Percentiles rank a stretch among this genome's conserved stretches.
Conservation (phyloP, 306 rosid genomes). For the Vigna mungo region DNA sequence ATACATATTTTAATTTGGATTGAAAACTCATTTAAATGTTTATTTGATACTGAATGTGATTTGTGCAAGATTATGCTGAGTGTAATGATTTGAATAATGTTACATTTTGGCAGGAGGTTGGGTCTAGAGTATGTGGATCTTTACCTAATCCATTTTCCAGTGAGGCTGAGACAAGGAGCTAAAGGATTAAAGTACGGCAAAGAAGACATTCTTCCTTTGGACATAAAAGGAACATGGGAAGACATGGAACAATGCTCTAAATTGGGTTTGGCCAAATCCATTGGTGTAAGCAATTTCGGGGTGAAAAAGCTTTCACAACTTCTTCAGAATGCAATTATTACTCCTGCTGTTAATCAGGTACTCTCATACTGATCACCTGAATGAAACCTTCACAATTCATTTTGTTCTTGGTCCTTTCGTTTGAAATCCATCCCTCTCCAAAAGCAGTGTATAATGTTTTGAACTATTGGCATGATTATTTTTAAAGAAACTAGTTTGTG, state of each 20-base stretch:
- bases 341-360: conserved; percentile 58
- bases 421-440: no score
- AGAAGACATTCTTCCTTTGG: conserved; percentile 51
- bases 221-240: conserved; percentile 56
- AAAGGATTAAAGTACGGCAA: not conserved
- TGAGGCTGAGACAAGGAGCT: conserved; percentile 44
- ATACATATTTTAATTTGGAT: not conserved
- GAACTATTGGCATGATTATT: no score
- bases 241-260: conserved; percentile 51
- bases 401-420: no score
- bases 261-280: conserved; percentile 54
- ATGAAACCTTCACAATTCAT: not conserved
- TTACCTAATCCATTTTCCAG: conserved; percentile 54
- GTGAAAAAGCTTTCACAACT: conserved; percentile 41
- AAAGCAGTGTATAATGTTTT: no score
- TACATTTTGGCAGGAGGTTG: conserved; percentile 41
- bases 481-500: not conserved
- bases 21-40: not conserved
- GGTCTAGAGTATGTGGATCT: conserved; percentile 60
- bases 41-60: not conserved
- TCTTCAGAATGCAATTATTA: conserved; percentile 38
- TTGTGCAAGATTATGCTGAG: not conserved
- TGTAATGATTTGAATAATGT: not conserved
- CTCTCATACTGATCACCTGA: not conserved
- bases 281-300: conserved; percentile 57